Base-by-base conservation (phyloP, 305 asterid genomes). In the Solanum hybrid region DNA sequence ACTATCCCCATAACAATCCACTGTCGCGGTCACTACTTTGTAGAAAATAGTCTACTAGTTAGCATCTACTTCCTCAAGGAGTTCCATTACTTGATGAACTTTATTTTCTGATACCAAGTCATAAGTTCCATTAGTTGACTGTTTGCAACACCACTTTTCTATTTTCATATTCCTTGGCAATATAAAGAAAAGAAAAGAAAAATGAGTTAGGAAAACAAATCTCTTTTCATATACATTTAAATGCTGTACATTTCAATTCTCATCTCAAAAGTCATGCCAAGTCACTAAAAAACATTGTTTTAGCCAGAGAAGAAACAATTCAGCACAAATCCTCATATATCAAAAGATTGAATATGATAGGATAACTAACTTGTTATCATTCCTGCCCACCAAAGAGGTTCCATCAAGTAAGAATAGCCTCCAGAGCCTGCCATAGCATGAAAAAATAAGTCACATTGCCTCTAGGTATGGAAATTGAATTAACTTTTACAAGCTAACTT, bases 341-440 rank as follows among this genome's bases (percentile, higher is more conserved):
- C 87, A 84, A 11, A 84, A 84, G 29, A 84, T 29, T 84, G 75
- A 84, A 51, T 87, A 16, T 35, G 46, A 56, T 88, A 78, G 35
- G 9, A 6, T 7, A 84, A 51, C 90, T 88, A 71, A 91, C 92
- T 91, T 89, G 92, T 78, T 35, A 90, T 82, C 91, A 90, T 85
- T 85, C 93, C 93, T 35, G 90, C 90, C 93, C 93, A 91, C 93
- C 93, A 91, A 22, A 88, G 87, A 11, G 93, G 91, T 71, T 91
- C 93, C 22, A 88, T 38, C 90, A 91, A 81, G 89, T 91, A 91
- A 46, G 90, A 89, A 73, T 91, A 91, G 10, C 93, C 93, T 90
- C 93, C 93, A 69, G 89, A 79, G 10, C 93, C 93, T 91, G 89
- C 29, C 56, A 86, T 24, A 69, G n/a, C 51, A 89, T 51, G 86